These are phyloP conservation scores for Coprinellus micaceus DNA, from an alignment of 768 basidiomycete species.

Conservation along the genomic window DNA sequence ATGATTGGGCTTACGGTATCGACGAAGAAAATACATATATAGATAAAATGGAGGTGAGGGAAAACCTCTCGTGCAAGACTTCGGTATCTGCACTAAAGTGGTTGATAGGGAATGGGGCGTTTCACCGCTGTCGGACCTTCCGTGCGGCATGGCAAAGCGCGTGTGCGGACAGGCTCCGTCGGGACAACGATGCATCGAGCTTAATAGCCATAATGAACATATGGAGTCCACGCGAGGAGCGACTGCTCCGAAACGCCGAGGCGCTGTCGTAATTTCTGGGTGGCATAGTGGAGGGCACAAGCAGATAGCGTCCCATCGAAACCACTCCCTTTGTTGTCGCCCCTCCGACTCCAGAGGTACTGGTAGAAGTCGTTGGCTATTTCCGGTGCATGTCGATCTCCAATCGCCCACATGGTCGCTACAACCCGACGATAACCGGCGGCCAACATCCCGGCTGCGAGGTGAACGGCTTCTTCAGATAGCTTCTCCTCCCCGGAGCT, in stretches of 20 bases:
- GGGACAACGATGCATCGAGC: too few species aligned
- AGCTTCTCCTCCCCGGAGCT: conserved; percentile 23
- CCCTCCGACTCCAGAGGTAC: neutral
- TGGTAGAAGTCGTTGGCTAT: conserved; percentile 12
- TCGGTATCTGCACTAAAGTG: too few species aligned
- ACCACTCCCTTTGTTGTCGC: neutral
- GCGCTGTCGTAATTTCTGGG: neutral
- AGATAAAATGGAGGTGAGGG: too few species aligned
- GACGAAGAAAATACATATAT: too few species aligned
- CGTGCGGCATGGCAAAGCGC: too few species aligned
- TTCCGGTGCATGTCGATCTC: conserved; percentile 10
- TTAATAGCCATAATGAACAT: conserved; percentile 1
- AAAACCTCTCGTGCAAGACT: too few species aligned
- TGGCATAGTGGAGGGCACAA: conserved; percentile 1
- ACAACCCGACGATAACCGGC: conserved; percentile 28
- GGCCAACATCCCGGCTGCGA: conserved; percentile 36
- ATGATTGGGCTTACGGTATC: too few species aligned
- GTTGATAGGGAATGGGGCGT: too few species aligned
- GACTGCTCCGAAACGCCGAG: neutral
- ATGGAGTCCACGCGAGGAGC: neutral
- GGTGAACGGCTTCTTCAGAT: conserved; percentile 27
- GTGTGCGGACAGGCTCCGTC: too few species aligned
- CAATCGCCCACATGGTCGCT: conserved; percentile 38
- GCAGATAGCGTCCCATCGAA: neutral
- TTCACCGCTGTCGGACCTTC: too few species aligned